phyloP scores from a whole-genome alignment of 202 grass and related monocot genomes.

The Digitaria exilis region DNA sequence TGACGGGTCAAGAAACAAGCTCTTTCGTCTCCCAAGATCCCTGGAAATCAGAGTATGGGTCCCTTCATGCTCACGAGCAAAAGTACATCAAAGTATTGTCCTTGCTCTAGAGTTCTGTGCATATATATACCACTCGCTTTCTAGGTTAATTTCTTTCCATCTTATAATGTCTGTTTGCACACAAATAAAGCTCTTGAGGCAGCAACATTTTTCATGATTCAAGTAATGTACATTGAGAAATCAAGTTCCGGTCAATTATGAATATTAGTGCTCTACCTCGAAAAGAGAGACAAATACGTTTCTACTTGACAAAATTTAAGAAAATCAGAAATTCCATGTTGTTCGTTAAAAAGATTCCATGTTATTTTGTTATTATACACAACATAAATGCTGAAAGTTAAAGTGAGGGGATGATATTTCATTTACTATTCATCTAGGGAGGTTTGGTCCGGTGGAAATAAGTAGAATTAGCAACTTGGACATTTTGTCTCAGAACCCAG shows the following conservation, averaged over 20 bases:
- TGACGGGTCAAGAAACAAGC: neutral
- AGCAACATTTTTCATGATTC: slow-evolving; percentile 29
- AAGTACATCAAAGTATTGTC: slow-evolving; percentile 28
- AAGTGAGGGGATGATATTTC: slow-evolving; percentile 6
- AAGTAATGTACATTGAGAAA: neutral
- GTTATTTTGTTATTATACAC: slow-evolving; percentile 33
- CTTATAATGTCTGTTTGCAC: neutral
- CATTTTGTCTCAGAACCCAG: slow-evolving; percentile 14
- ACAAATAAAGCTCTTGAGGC: neutral
- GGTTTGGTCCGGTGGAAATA: neutral
- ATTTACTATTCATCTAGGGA: slow-evolving; percentile 12
- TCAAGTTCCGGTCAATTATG: neutral
- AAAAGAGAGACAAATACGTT: slow-evolving; percentile 23
- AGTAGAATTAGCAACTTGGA: neutral
- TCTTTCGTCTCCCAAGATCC: slow-evolving; percentile 14
- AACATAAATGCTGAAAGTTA: slow-evolving; percentile 1
- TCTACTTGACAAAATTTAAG: neutral
- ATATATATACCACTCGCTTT: slow-evolving; percentile 7
- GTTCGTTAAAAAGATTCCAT: too few species aligned
- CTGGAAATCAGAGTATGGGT: slow-evolving; percentile 21
- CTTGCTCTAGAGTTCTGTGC: neutral
- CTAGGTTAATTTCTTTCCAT: slow-evolving; percentile 15
- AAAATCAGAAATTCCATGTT: neutral
- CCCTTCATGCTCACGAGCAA: slow-evolving; percentile 18
- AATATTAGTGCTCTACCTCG: neutral